Percentiles rank a stretch among this genome's conserved stretches.
phyloP scores from a whole-genome alignment of 192 early-diverging fungal genomes.

The Rhizoclosmatium globosum region DNA sequence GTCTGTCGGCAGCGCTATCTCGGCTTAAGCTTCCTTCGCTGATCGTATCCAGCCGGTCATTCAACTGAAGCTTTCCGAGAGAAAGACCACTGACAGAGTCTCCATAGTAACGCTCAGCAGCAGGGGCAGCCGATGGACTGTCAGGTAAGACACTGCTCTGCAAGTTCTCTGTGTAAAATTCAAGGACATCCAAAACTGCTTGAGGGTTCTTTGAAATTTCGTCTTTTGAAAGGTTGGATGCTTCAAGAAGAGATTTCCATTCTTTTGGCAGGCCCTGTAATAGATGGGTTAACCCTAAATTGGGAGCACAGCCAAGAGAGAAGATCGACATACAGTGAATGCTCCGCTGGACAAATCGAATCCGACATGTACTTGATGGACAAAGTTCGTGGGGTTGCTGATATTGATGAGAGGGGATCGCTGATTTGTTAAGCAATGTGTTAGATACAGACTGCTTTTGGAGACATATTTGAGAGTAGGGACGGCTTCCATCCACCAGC shows the following conservation, averaged over 20 bases:
- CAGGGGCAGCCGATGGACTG: slow-evolving; percentile 17
- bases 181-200: slow-evolving; percentile 95
- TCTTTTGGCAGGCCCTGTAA: slow-evolving; percentile 88
- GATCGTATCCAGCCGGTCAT: not conserved
- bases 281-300: slow-evolving; percentile 10
- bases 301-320: not conserved
- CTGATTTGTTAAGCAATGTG: slow-evolving; percentile 36
- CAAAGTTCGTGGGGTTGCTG: slow-evolving; percentile 84
- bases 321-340: slow-evolving; percentile 48
- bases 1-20: slow-evolving; percentile 37
- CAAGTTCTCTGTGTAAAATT: slow-evolving; percentile 93
- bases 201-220: slow-evolving; percentile 98
- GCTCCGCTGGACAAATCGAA: slow-evolving; percentile 57
- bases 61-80: not conserved
- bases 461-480: no score
- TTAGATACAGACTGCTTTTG: no score
- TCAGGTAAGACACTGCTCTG: slow-evolving; percentile 13
- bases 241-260: slow-evolving; percentile 92
- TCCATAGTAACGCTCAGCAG: not conserved
- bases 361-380: slow-evolving; percentile 81
- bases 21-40: not conserved
- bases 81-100: not conserved
- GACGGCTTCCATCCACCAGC: no score
- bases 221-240: slow-evolving; percentile 95
- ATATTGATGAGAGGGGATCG: slow-evolving; percentile 78